phyloP scores from a whole-genome alignment of 805 yeast species.

The Candida montana region DNA sequence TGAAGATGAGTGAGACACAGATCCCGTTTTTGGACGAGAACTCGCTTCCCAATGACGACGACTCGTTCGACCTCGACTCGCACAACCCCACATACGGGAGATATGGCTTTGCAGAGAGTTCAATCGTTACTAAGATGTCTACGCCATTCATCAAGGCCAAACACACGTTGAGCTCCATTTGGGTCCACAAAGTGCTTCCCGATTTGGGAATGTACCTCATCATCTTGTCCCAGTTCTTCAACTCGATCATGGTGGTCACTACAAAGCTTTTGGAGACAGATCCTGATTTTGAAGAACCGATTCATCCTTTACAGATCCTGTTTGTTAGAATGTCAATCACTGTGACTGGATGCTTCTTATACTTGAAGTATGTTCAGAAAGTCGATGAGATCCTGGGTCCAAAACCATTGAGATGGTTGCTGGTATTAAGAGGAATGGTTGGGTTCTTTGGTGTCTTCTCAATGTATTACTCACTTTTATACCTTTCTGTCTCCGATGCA shows the following conservation, averaged over 20 bases:
- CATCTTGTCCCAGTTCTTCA: conserved; percentile 63
- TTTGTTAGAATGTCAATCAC: conserved; percentile 77
- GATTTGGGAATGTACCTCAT: conserved; percentile 51
- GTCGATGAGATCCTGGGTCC: conserved; percentile 72
- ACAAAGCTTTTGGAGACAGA: conserved; percentile 73
- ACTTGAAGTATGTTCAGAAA: conserved; percentile 47
- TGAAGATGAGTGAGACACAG: neutral
- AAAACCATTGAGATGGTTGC: conserved; percentile 43
- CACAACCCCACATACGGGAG: neutral
- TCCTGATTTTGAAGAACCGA: conserved; percentile 48
- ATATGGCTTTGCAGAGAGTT: neutral
- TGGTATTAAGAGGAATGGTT: conserved; percentile 57
- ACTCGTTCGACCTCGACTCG: neutral
- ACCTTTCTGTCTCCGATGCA: conserved; percentile 74
- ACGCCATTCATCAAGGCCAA: conserved; percentile 1
- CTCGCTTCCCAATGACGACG: conserved; percentile 8
- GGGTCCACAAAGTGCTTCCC: conserved; percentile 13
- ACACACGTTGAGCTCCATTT: neutral
- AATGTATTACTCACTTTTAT: conserved; percentile 67
- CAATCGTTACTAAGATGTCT: neutral
- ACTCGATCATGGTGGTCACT: conserved; percentile 69
- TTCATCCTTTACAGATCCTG: conserved; percentile 75
- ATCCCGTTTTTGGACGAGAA: conserved; percentile 3
- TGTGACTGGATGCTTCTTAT: conserved; percentile 47
- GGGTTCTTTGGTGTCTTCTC: conserved; percentile 84